Conservation (phyloP, 805 yeast species). For the Tetrapisispora phaffii region DNA sequence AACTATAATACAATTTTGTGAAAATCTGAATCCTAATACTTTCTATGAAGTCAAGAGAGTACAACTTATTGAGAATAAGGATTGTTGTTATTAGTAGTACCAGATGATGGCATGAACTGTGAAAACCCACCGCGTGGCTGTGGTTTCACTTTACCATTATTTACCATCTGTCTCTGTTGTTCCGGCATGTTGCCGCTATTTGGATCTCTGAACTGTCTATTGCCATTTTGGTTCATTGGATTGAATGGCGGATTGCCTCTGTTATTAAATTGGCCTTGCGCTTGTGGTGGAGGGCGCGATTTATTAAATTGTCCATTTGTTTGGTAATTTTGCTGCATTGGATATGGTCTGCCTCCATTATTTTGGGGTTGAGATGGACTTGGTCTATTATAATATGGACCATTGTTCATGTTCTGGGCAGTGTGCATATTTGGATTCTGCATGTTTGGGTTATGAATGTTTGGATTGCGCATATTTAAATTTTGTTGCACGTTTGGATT, state of each 20-base stretch:
- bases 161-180: slow-evolving; percentile 4
- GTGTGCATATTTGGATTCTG: not conserved
- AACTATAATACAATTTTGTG: not conserved
- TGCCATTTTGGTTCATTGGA: not conserved
- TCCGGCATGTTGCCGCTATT: slow-evolving; percentile 3
- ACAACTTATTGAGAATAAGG: slow-evolving; percentile 20
- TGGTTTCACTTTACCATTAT: slow-evolving; percentile 8
- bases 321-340: not conserved
- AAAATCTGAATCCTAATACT: not conserved
- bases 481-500: not conserved
- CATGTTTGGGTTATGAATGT: too few species aligned
- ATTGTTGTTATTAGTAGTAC: slow-evolving; percentile 9
- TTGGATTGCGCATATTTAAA: too few species aligned
- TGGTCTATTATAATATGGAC: not conserved
- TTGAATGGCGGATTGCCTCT: not conserved
- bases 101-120: slow-evolving; percentile 26
- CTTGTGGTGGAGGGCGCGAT: slow-evolving; percentile 3
- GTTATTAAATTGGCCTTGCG: slow-evolving; percentile 1
- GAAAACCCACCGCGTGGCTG: slow-evolving; percentile 24
- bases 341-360: not conserved
- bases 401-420: not conserved
- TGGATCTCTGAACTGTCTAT: slow-evolving; percentile 1
- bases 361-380: not conserved
- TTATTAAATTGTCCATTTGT: not conserved
- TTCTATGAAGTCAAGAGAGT: not conserved